Conservation (phyloP, 140 eudicot genomes). For the Oenanthe javanica region DNA sequence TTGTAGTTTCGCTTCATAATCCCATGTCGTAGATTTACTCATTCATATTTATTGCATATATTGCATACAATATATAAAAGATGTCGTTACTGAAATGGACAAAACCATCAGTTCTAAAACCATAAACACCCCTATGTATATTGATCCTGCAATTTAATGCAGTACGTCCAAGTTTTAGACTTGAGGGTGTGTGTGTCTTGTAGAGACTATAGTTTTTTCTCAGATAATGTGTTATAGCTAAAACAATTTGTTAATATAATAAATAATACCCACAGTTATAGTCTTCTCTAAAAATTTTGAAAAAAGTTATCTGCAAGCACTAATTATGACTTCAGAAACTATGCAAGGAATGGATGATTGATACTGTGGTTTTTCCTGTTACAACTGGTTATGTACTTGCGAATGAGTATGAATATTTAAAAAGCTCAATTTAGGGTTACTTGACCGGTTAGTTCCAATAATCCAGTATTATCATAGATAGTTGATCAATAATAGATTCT, state of each 20-base stretch:
- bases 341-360: no score
- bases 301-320: no score
- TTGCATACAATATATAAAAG: not conserved
- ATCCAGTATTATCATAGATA: no score
- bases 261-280: not conserved
- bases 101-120: not conserved
- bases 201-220: not conserved
- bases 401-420: no score
- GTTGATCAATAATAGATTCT: not conserved
- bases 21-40: not conserved
- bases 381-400: no score
- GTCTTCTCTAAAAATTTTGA: not conserved
- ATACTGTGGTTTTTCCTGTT: no score
- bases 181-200: not conserved
- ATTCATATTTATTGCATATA: not conserved
- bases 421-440: no score
- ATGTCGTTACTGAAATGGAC: not conserved
- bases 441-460: slow-evolving; percentile 42
- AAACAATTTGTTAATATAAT: not conserved
- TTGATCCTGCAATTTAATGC: not conserved
- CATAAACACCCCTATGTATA: no score
- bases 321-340: no score
- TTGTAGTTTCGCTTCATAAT: not conserved
- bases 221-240: not conserved
- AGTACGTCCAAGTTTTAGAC: not conserved